These are phyloP conservation scores for Hygrophorus pudorinus DNA, from an alignment of 768 basidiomycete genomes.

Conservation along the genomic window DNA sequence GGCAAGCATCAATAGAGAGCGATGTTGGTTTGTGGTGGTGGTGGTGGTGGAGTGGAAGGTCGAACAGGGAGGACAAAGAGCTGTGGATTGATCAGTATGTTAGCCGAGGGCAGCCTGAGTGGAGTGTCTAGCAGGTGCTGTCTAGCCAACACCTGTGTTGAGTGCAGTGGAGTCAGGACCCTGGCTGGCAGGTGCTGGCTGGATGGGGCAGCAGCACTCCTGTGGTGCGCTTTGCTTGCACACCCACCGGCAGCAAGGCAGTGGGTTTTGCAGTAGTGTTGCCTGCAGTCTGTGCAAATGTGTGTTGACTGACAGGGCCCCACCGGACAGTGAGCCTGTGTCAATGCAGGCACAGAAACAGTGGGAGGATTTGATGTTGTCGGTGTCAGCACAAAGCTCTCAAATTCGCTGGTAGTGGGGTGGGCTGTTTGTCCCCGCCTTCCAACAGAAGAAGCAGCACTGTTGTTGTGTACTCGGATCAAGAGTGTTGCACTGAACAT, in stretches of 20 bases:
- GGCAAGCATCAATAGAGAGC: too few relatives aligned
- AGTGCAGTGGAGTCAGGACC: too few relatives aligned
- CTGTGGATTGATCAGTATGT: too few relatives aligned
- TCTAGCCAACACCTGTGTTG: too few relatives aligned
- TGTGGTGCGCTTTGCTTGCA: neutral
- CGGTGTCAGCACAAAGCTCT: neutral
- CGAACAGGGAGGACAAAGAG: too few relatives aligned
- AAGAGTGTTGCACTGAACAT: neutral
- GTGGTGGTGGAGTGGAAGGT: too few relatives aligned
- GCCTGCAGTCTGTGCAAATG: neutral
- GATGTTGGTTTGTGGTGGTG: too few relatives aligned
- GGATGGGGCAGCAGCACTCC: too few relatives aligned
- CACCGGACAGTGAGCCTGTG: neutral
- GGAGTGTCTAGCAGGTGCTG: too few relatives aligned
- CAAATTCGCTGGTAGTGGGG: neutral
- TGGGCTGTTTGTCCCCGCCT: neutral
- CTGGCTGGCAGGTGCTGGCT: too few relatives aligned
- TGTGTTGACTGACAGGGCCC: neutral
- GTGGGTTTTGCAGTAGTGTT: neutral
- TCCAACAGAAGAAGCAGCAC: neutral
- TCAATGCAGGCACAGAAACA: too few relatives aligned
- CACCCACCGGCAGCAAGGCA: neutral
- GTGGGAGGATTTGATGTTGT: neutral
- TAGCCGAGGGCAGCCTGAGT: too few relatives aligned
- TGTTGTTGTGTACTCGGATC: neutral